Evolutionary conservation across 208 protist genomes (phyloP), one percentile per base, ranked within the genome.

Genomic region (Leishmania braziliensis): DNA sequence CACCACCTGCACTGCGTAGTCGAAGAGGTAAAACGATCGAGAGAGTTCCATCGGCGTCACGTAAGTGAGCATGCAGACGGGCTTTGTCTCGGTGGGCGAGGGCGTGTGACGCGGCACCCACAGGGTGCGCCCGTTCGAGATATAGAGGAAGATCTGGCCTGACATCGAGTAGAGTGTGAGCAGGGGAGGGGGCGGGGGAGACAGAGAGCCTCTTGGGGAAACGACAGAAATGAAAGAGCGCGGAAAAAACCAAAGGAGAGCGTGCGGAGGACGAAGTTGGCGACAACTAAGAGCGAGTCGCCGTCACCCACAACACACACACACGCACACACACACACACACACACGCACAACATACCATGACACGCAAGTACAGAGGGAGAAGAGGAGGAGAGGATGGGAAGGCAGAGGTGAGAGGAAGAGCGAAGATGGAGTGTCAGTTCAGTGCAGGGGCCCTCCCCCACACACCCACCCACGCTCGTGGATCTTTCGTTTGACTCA

Each of bases 21-120:
- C 94, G 82, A 96, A 97, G 54, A 97, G 84, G 83, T 95, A 96
- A 79, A 97, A 97, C 46, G 91, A 94, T 20, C 91, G 86, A 14
- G 89, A 89, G 14, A 96, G 85, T 85, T 97, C 94, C 68, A 88
- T 85, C 36, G 94, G 90, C n/a, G 87, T 89, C 33, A 92, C 91
- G 43, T 81, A 90, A 70, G 77, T 82, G 18, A 97, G 88, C 72
- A 97, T 89, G 43, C 91, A 89, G 10, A 97, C 89, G 23, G 86
- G 89, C 77, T 89, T 87, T 46, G 81, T 92, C 78, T 96, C 92
- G 51, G 43, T 63, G 1, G 86, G 83, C 20, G 86, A 78, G 10
- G 94, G 82, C 54, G 84, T 88, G 87, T 97, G 94, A n/a, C 85
- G 84, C 18, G 94, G 92, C 72, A 97, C 92, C 94, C 94, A 97